Conservation (phyloP, 768 basidiomycete genomes). For the Leccinum variicolor region DNA sequence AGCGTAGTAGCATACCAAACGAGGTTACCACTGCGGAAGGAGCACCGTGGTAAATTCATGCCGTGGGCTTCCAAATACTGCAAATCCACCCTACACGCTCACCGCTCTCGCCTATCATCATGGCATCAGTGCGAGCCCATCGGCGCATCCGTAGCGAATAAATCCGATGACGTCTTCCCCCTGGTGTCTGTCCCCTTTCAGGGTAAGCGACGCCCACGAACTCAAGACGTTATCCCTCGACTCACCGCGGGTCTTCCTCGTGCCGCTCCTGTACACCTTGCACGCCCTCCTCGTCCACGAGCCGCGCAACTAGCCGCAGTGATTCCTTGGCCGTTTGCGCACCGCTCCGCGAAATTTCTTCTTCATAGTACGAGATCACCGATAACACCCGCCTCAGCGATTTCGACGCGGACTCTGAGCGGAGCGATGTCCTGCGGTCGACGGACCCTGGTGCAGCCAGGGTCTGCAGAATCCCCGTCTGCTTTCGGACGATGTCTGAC, state of each 20-base stretch:
- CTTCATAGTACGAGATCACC: slow-evolving; percentile 51
- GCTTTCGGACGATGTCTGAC: slow-evolving; percentile 45
- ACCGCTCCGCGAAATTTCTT: slow-evolving; percentile 43
- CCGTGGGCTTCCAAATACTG: slow-evolving; percentile 26
- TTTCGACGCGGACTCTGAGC: slow-evolving; percentile 35
- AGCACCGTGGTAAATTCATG: slow-evolving; percentile 21
- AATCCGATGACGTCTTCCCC: slow-evolving; percentile 53
- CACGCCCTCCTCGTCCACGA: slow-evolving; percentile 62
- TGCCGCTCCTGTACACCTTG: slow-evolving; percentile 35
- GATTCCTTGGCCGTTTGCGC: slow-evolving; percentile 51
- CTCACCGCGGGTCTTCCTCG: slow-evolving; percentile 48
- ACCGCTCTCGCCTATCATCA: slow-evolving; percentile 20
- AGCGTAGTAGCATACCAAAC: slow-evolving; percentile 10
- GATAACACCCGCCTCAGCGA: slow-evolving; percentile 42
- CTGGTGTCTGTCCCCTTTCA: slow-evolving; percentile 32
- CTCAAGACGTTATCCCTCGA: slow-evolving; percentile 6
- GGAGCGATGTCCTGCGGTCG: slow-evolving; percentile 23
- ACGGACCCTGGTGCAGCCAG: slow-evolving; percentile 31
- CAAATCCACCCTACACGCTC: slow-evolving; percentile 19
- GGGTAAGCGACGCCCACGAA: slow-evolving; percentile 13
- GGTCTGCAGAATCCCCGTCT: slow-evolving; percentile 41
- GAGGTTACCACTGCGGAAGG: slow-evolving; percentile 17
- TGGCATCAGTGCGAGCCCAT: slow-evolving; percentile 55
- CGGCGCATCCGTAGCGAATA: slow-evolving; percentile 51
- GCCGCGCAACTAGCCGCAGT: slow-evolving; percentile 53